Percentiles rank a stretch among this genome's conserved stretches.
These are phyloP conservation scores for Ganoderma meredithae DNA, from an alignment of 1,284 basidiomycete genomes.

Conservation along the genomic window DNA sequence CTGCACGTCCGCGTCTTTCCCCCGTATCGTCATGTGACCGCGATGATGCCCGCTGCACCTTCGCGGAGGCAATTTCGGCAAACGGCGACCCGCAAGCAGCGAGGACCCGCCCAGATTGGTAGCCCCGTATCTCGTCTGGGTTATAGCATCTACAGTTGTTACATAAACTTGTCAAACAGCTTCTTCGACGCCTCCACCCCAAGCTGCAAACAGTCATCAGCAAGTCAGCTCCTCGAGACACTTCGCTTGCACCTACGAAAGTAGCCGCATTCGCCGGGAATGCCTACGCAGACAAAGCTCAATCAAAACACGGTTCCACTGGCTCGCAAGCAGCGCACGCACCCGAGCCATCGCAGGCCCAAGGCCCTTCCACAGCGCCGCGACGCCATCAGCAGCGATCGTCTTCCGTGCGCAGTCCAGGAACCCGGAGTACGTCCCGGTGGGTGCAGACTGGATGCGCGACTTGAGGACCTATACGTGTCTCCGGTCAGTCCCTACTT, in stretches of 20 bases:
- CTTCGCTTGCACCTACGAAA: slow-evolving; percentile 80
- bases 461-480: slow-evolving; percentile 90
- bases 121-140: not conserved
- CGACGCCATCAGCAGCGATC: slow-evolving; percentile 89
- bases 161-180: slow-evolving; percentile 39
- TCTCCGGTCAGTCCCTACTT: slow-evolving; percentile 15
- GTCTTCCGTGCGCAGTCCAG: slow-evolving; percentile 94
- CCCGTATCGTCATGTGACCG: slow-evolving; percentile 25
- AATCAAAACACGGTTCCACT: not conserved
- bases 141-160: slow-evolving; percentile 3
- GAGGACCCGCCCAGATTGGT: not conserved
- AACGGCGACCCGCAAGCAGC: not conserved
- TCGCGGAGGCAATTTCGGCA: slow-evolving; percentile 12
- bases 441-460: slow-evolving; percentile 94
- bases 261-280: slow-evolving; percentile 97
- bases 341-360: slow-evolving; percentile 96
- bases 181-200: slow-evolving; percentile 43
- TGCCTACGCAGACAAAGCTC: slow-evolving; percentile 53
- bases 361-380: slow-evolving; percentile 96
- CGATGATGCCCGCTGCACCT: slow-evolving; percentile 9
- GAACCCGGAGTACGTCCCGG: slow-evolving; percentile 94
- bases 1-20: not conserved
- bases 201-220: slow-evolving; percentile 30
- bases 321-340: slow-evolving; percentile 40
- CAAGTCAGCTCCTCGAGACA: not conserved